These are phyloP conservation scores for Diaporthe vaccinii DNA, from an alignment of 2,329 filamentous ascomycete species.

Conservation along the genomic window DNA sequence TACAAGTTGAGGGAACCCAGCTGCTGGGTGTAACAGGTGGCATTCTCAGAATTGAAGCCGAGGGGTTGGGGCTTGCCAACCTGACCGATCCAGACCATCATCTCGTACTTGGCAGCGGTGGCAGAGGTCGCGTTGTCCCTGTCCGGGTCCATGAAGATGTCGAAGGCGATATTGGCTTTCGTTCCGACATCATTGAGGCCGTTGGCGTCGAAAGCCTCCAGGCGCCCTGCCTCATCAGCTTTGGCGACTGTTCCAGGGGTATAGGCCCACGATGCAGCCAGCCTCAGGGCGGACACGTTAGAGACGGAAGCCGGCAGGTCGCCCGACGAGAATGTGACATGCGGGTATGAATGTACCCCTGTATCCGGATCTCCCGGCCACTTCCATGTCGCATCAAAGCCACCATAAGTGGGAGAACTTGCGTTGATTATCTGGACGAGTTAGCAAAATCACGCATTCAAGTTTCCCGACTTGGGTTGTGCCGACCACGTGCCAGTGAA, in stretches of 20 bases:
- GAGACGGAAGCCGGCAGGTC: constrained; percentile 47
- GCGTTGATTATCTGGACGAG: constrained; percentile 36
- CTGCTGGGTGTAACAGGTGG: constrained; percentile 45
- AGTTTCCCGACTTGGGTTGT: background rate
- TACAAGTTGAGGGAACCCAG: constrained; percentile 48
- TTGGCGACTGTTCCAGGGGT: constrained; percentile 43
- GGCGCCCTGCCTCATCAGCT: constrained; percentile 40
- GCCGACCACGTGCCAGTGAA: background rate
- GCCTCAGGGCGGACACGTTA: constrained; percentile 47
- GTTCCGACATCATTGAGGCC: constrained; percentile 44
- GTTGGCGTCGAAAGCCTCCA: constrained; percentile 43
- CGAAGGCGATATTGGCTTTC: constrained; percentile 50
- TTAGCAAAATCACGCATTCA: background rate
- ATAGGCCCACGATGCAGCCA: constrained; percentile 50
- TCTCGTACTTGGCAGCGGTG: constrained; percentile 48
- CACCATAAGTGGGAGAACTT: constrained; percentile 30
- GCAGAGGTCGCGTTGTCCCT: constrained; percentile 45
- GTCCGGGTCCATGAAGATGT: constrained; percentile 50
- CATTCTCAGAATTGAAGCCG: constrained; percentile 43
- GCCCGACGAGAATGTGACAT: constrained; percentile 49
- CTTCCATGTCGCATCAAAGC: constrained; percentile 51
- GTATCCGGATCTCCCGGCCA: constrained; percentile 47
- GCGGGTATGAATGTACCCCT: constrained; percentile 51
- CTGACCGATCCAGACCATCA: constrained; percentile 52
- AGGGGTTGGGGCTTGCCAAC: constrained; percentile 48